Base-by-base conservation (phyloP, 2,329 filamentous ascomycete genomes). In the Annulohypoxylon truncatum region DNA sequence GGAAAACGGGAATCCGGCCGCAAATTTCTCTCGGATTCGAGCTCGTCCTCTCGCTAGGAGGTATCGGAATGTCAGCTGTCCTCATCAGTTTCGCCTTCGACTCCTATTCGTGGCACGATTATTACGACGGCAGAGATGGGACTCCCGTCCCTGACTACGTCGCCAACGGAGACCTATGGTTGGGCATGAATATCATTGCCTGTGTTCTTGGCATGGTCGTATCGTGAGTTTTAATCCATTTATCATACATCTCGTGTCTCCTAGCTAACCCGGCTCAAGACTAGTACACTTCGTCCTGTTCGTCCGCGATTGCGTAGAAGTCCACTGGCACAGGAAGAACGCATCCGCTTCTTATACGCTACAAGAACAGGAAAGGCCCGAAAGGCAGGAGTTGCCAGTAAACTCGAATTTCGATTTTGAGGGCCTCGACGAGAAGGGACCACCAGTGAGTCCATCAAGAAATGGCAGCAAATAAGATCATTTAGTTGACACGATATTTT, bases 301-400 rank as follows among this genome's bases (percentile, higher is more conserved):
- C 29, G 50, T 67, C 24, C 60, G 64, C 28, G 56, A 51, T 40
- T 69, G 64, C 29, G 59, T 64, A 13, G 61, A 69, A 40, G 64
- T 67, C n/a, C 46, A 64, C 5, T 15, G 53, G 18, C 13, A 60
- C 12, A 57, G 57, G n/a, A 62, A 64, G 44, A 53, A 20, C 7
- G 7, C 5, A 9, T 28, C 35, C 1, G 15, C 12, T 4, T 22
- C 18, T 18, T 22, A 2, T 31, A 31, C 12, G n/a, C n/a, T 18
- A 38, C 3, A 38, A 18, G n/a, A 38, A 31, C 29, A 31, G 13
- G 29, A 31, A 12, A 31, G 7, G 3, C 29, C 29, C 29, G 29
- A 31, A 3, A 31, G 9, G 15, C 15, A 42, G 18, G 18, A 4
- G 18, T 5, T 18, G 8, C 15, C 15, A 12, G 18, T 8, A 1